A percentile compares a stretch with the other conserved stretches of the same genome.
These are phyloP conservation scores for Testicularia cyperi DNA, from an alignment of 1,284 basidiomycete species.

Conservation along the genomic window DNA sequence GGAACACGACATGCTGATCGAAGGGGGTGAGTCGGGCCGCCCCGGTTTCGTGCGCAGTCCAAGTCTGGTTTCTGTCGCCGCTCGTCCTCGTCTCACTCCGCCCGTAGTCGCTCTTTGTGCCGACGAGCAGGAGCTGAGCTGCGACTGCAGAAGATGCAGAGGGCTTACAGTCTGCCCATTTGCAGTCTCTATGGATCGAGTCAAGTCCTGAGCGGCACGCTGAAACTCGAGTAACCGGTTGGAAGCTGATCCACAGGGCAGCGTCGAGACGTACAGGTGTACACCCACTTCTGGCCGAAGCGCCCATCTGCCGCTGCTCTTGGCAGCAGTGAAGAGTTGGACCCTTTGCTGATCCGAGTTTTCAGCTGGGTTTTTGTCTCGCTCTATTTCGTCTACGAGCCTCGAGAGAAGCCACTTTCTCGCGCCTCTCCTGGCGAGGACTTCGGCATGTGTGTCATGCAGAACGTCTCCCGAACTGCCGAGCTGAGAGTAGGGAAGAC, in stretches of 20 bases:
- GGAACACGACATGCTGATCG: slow-evolving; percentile 42
- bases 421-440: slow-evolving; percentile 77
- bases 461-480: slow-evolving; percentile 73
- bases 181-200: too few relatives aligned
- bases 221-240: slow-evolving; percentile 26
- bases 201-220: slow-evolving; percentile 23
- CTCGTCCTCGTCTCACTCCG: too few relatives aligned
- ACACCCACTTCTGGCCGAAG: slow-evolving; percentile 66
- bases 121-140: too few relatives aligned
- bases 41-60: slow-evolving; percentile 44
- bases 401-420: slow-evolving; percentile 79
- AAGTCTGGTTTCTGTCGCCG: neutral
- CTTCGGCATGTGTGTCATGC: slow-evolving; percentile 88
- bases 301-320: slow-evolving; percentile 65
- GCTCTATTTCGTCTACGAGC: slow-evolving; percentile 62
- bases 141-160: too few relatives aligned
- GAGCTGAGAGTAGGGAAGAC: slow-evolving; percentile 70
- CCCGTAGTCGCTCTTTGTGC: too few relatives aligned
- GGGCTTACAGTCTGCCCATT: too few relatives aligned
- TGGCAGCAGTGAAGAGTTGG: too few relatives aligned
- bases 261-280: slow-evolving; percentile 79
- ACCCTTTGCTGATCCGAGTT: too few relatives aligned
- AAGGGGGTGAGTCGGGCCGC: slow-evolving; percentile 39
- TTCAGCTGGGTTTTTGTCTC: too few relatives aligned
- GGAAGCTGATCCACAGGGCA: slow-evolving; percentile 68